Evolutionary conservation across 2,329 filamentous ascomycete genomes (phyloP), one percentile per base, ranked within the genome.

Genomic region (Periglandula ipomoeae): DNA sequence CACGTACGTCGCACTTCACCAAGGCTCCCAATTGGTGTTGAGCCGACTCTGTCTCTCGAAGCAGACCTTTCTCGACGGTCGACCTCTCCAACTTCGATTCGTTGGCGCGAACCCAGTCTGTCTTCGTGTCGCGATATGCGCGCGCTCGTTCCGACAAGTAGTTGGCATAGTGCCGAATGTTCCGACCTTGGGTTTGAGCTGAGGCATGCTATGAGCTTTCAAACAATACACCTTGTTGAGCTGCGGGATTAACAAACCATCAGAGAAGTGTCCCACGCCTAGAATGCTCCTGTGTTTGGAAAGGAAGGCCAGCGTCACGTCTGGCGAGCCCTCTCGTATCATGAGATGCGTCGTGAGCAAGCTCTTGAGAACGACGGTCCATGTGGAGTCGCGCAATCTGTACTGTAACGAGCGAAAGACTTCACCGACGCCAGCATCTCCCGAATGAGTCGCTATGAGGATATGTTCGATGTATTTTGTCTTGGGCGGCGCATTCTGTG

Each of bases 381-480:
- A 98, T 75, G 93, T 95, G 57, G 91, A 91, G 66, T 98, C 93
- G 64, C 89, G 85, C 56, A 98, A 70, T 46, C 93, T 82, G 65
- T 89, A 82, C 64, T 94, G 89, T 48, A 98, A 74, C 38, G 89
- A 88, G 52, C 93, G 84, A 67, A 98, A 97, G 62, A 98, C 87
- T 71, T 98, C 93, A 52, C 85, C 91, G 52, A 98, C 89, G 57
- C 91, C 93, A 47, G 88, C 87, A 70, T 98, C 93, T 58, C 90
- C 93, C 20, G 89, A 85, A 70, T 96, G 89, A 34, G 93, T 98
- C 54, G 93, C 91, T 57, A 96, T 79, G 50, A 98, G 79, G 63
- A 98, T 96, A 65, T 96, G 89, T 68, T 98, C 93, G 73, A 98
- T 94, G 73, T 97, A 98, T 71, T 98, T 98, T 49, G 91, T 93